phyloP scores from a whole-genome alignment of 1,284 basidiomycete genomes.

The Lentinula novae-zelandiae region DNA sequence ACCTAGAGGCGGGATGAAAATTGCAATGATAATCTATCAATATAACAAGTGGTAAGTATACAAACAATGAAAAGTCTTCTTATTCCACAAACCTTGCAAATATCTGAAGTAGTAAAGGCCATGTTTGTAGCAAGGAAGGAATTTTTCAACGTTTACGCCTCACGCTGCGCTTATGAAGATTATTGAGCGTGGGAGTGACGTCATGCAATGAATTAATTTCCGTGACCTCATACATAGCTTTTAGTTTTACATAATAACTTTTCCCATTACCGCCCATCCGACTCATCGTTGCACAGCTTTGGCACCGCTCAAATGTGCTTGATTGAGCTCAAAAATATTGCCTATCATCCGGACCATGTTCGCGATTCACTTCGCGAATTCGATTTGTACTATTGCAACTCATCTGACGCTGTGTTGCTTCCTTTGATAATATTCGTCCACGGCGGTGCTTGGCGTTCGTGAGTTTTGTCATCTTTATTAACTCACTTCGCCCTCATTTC shows the following conservation, averaged over 20 bases:
- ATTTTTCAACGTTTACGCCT: not conserved
- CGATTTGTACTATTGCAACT: conserved; percentile 41
- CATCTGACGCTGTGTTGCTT: conserved; percentile 1
- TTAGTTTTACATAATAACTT: not conserved
- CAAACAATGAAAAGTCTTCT: not conserved
- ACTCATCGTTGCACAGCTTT: not conserved
- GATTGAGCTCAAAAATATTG: conserved; percentile 31
- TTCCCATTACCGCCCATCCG: not conserved
- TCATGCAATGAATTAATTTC: not conserved
- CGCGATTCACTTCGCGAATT: conserved; percentile 36
- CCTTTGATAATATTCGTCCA: conserved; percentile 62
- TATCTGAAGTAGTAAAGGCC: conserved; percentile 70
- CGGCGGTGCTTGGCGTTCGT: conserved; percentile 79
- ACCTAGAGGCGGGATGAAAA: conserved; percentile 74
- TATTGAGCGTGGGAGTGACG: not conserved
- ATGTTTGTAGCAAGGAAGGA: conserved; percentile 35
- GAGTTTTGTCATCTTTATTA: conserved; percentile 25
- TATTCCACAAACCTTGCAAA: conserved; percentile 57
- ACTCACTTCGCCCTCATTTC: not conserved
- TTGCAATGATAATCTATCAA: conserved; percentile 51
- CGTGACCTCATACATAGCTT: not conserved
- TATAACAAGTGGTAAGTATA: not conserved
- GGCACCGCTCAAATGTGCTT: not conserved
- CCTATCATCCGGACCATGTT: conserved; percentile 31
- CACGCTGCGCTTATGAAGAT: not conserved